Evolutionary conservation across 2,329 filamentous ascomycete genomes (phyloP).

Genomic region (Aspergillus brasiliensis): DNA sequence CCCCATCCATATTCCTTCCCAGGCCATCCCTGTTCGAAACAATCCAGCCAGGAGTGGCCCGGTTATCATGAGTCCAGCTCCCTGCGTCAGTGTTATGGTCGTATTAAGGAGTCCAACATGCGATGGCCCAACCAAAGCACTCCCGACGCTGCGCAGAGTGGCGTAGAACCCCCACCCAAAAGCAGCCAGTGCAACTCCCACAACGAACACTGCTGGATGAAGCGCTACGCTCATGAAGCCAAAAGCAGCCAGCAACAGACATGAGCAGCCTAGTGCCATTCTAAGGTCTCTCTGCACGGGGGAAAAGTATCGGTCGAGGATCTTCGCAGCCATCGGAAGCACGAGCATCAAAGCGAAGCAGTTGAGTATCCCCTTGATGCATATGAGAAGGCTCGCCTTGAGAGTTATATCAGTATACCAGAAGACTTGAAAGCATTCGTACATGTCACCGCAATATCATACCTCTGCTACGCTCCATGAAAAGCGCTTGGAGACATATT

Average conservation of each 20-base stretch:
- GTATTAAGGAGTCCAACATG: constrained; percentile 16
- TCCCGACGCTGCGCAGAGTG: constrained; percentile 18
- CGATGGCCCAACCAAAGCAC: constrained; percentile 10
- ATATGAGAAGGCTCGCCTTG: constrained; percentile 14
- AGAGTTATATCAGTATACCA: background rate
- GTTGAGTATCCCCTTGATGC: constrained; percentile 12
- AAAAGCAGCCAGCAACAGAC: constrained; percentile 3
- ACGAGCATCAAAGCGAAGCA: constrained; percentile 11
- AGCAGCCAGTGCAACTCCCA: constrained; percentile 9
- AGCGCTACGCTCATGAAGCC: constrained; percentile 13
- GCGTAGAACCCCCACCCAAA: constrained; percentile 16
- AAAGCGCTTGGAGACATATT: constrained; percentile 18
- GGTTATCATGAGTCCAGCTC: constrained; percentile 9
- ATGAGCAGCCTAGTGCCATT: constrained; percentile 7
- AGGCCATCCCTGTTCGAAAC: constrained; percentile 10
- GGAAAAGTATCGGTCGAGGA: constrained; percentile 5
- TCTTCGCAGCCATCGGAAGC: constrained; percentile 8
- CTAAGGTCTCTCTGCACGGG: constrained; percentile 9
- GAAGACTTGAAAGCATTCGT: too few relatives aligned
- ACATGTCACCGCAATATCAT: background rate
- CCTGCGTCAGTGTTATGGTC: constrained; percentile 16
- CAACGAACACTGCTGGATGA: constrained; percentile 7
- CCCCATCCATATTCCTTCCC: constrained; percentile 12
- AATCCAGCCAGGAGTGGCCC: constrained; percentile 12
- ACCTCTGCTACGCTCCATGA: constrained; percentile 17